Conservation (phyloP, 1,139 yeast genomes). For the Saccharomyces hybrid region DNA sequence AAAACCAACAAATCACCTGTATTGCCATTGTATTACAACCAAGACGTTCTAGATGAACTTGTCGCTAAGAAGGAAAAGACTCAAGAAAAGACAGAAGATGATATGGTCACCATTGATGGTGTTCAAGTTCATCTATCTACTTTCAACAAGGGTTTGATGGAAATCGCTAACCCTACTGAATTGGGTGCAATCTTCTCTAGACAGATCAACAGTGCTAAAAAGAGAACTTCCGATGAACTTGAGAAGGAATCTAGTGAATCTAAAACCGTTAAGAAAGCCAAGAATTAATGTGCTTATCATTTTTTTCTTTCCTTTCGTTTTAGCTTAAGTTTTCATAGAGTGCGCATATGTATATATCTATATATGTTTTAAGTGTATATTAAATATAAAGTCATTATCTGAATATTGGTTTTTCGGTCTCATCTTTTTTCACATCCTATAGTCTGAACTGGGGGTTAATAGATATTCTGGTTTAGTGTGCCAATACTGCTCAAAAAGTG, state of each 20-base stretch:
- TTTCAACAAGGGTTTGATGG: conserved; percentile 72
- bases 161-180: conserved; percentile 66
- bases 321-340: neutral
- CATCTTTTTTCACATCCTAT: too few relatives aligned
- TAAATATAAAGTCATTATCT: conserved; percentile 2
- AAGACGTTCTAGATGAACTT: conserved; percentile 47
- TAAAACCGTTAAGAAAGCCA: conserved; percentile 21
- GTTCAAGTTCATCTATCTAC: conserved; percentile 43
- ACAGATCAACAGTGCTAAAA: conserved; percentile 33
- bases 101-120: conserved; percentile 35
- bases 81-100: conserved; percentile 32
- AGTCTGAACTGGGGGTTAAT: too few relatives aligned
- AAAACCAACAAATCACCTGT: conserved; percentile 72
- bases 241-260: conserved; percentile 7
- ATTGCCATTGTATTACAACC: conserved; percentile 70
- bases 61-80: conserved; percentile 29
- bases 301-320: neutral
- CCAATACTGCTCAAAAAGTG: too few relatives aligned
- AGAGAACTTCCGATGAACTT: conserved; percentile 19
- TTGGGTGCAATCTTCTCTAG: conserved; percentile 34
- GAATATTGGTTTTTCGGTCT: neutral
- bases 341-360: conserved; percentile 1
- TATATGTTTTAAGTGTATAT: conserved; percentile 2
- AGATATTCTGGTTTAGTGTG: too few relatives aligned
- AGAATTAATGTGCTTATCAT: conserved; percentile 10